These are phyloP conservation scores for Gautieria morchelliformis DNA, from an alignment of 768 basidiomycete species.

Conservation along the genomic window DNA sequence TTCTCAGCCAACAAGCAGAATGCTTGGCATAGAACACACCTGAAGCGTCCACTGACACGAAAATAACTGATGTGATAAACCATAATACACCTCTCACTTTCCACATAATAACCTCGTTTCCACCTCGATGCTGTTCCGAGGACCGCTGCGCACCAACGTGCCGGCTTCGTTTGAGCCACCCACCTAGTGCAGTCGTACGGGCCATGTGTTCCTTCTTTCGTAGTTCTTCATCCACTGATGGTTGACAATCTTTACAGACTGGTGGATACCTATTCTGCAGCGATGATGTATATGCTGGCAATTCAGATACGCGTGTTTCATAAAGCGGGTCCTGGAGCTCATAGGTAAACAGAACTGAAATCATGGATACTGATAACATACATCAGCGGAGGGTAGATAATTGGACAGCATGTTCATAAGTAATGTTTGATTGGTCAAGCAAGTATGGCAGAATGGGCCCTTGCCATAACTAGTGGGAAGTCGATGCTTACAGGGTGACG, in stretches of 20 bases:
- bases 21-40: constrained; percentile 32
- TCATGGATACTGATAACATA: constrained; percentile 27
- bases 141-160: constrained; percentile 24
- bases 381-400: constrained; percentile 74
- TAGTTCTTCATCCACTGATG: constrained; percentile 77
- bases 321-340: constrained; percentile 63
- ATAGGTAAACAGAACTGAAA: not conserved
- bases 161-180: constrained; percentile 50
- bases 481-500: constrained; percentile 58
- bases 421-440: constrained; percentile 89
- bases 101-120: constrained; percentile 55
- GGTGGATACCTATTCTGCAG: constrained; percentile 80
- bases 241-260: constrained; percentile 67
- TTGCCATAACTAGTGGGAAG: constrained; percentile 46
- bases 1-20: constrained; percentile 14
- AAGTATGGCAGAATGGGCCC: constrained; percentile 73
- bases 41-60: constrained; percentile 31
- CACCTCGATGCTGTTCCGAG: constrained; percentile 32
- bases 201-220: constrained; percentile 74
- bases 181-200: constrained; percentile 62
- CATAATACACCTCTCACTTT: constrained; percentile 60
- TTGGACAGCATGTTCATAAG: constrained; percentile 80
- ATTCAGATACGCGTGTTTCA: constrained; percentile 44
- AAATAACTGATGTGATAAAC: constrained; percentile 36
- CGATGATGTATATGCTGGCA: constrained; percentile 65